These are phyloP conservation scores for Pelargonium nanum DNA, from an alignment of 345 rosid genomes.

Conservation along the genomic window DNA sequence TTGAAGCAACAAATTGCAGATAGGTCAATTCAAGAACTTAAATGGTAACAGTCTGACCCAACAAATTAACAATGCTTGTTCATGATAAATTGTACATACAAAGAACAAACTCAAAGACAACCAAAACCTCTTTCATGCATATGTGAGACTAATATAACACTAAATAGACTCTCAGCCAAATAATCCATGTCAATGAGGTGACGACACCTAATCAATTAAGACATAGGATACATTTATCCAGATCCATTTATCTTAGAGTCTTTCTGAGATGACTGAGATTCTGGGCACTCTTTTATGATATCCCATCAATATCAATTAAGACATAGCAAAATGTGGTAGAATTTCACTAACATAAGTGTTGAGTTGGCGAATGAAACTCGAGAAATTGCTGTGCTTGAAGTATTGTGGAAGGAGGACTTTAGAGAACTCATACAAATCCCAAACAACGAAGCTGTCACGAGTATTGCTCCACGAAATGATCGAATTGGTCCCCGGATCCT, in stretches of 20 bases:
- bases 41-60: neutral
- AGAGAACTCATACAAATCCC: constrained; percentile 41
- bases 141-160: no score
- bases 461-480: constrained; percentile 41
- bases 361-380: constrained; percentile 70
- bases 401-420: constrained; percentile 41
- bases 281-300: no score
- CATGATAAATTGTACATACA: neutral
- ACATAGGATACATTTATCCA: neutral
- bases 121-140: no score
- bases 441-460: constrained; percentile 44
- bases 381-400: constrained; percentile 66
- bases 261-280: neutral
- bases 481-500: constrained; percentile 38
- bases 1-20: neutral
- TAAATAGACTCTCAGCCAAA: no score
- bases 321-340: neutral
- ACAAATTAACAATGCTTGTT: neutral
- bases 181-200: no score
- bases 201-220: no score
- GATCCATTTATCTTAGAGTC: no score
- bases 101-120: neutral
- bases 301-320: neutral
- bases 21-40: neutral
- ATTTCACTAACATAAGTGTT: constrained; percentile 46